These are phyloP conservation scores for Pestalotiopsis fici DNA, from an alignment of 2,329 filamentous ascomycete genomes.

Conservation along the genomic window DNA sequence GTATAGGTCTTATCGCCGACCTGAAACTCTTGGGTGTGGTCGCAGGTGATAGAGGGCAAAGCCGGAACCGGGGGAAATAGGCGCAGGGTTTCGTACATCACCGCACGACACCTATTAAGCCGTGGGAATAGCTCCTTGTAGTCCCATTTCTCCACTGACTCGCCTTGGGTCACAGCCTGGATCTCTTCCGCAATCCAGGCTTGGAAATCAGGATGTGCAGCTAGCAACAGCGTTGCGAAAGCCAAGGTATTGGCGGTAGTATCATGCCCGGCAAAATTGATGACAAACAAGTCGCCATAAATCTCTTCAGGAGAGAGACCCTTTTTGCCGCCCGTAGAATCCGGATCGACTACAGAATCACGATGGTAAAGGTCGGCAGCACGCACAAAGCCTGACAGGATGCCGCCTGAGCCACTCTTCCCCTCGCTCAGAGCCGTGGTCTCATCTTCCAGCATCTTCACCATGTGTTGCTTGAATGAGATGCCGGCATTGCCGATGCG, in stretches of 20 bases:
- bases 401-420: neutral
- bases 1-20: neutral
- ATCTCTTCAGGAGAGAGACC: conserved; percentile 13
- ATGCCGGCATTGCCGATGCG: neutral
- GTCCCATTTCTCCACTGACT: conserved; percentile 8
- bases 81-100: conserved; percentile 16
- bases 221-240: conserved; percentile 20
- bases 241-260: conserved; percentile 25
- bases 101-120: conserved; percentile 22
- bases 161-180: conserved; percentile 1
- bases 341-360: conserved; percentile 9
- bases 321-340: neutral
- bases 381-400: neutral
- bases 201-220: conserved; percentile 19
- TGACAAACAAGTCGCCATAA: conserved; percentile 27
- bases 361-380: conserved; percentile 17
- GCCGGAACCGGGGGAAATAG: conserved; percentile 1
- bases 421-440: conserved; percentile 15
- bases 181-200: conserved; percentile 17
- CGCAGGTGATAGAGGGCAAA: neutral
- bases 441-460: conserved; percentile 23
- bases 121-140: conserved; percentile 19
- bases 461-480: conserved; percentile 20
- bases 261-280: conserved; percentile 30
- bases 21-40: conserved; percentile 2